phyloP scores from a whole-genome alignment of 2,329 filamentous ascomycete genomes.

The Hypoxylon sp. region DNA sequence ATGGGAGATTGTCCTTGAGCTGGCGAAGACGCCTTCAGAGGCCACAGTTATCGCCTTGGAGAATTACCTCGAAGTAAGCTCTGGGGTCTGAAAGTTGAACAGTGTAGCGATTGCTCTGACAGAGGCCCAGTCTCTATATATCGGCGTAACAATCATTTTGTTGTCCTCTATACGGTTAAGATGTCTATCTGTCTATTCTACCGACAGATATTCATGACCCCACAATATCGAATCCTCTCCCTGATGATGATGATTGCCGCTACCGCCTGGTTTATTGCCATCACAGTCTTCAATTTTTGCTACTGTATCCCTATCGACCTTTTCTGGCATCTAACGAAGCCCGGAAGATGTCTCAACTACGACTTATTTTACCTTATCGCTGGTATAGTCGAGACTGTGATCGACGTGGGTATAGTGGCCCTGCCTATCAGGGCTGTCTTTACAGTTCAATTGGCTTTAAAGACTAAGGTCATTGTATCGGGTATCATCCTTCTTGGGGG shows the following conservation, averaged over 20 bases:
- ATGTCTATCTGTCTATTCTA: constrained; percentile 2
- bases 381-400: neutral
- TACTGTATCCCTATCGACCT: neutral
- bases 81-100: neutral
- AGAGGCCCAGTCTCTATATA: neutral
- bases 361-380: neutral
- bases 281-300: neutral
- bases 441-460: neutral
- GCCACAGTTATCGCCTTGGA: neutral
- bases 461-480: neutral
- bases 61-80: neutral
- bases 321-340: neutral
- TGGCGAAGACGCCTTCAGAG: neutral
- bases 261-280: neutral
- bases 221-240: neutral
- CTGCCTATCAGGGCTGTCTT: neutral
- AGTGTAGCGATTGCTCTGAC: neutral
- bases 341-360: neutral
- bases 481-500: neutral
- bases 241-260: neutral
- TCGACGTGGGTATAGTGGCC: neutral
- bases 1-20: neutral
- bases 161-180: neutral
- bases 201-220: neutral
- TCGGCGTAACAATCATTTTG: neutral